Evolutionary conservation across 306 rosid genomes (phyloP), one percentile per base, ranked within the genome.

Genomic region (Cucurbita argyrosperma): DNA sequence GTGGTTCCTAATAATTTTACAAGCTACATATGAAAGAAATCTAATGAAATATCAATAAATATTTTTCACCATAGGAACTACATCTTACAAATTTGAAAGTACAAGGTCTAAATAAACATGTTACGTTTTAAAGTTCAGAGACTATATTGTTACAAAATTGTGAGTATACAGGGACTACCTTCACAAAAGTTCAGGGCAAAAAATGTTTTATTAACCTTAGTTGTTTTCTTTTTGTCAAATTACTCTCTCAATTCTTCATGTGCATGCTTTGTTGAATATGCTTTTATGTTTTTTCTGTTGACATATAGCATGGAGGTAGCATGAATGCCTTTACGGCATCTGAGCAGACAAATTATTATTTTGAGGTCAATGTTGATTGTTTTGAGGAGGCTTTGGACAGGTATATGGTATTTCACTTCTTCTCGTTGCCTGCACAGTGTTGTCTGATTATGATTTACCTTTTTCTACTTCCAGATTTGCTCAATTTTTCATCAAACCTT

Each of bases 331-430:
- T 84, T 79, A 94, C 97, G 72, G 14, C 82, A 40, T 61, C 85
- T 19, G 96, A 89, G 80, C 63, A 80, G 71, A 90, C 98, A 83
- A 94, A 90, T 87, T 90, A 84, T 78, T 53, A 13, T 76, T 90
- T 94, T 84, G 97, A 94, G 53, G 88, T 90, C 74, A 94, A 89
- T 77, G 74, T 79, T 1, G 96, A 90, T 81, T 87, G 88, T 81
- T 94, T 94, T 86, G 95, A 85, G 71, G 96, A 94, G 88, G 98
- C 97, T 71, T 80, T 94, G 82, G 98, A 94, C 78, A 90, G 98
- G 98, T 90, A 64, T 47, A 65, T 82, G 73, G 45, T 70, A 18
- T 77, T 57, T 61, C 67, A 72, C 42, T 76, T 14, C 52, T 76
- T 43, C 15, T 56, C 72, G 14, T 49, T 45, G 45, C 67, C 43